Evolutionary conservation across 805 yeast species (phyloP), one percentile per base, ranked within the genome.

Genomic region (Candida sanyiensis): DNA sequence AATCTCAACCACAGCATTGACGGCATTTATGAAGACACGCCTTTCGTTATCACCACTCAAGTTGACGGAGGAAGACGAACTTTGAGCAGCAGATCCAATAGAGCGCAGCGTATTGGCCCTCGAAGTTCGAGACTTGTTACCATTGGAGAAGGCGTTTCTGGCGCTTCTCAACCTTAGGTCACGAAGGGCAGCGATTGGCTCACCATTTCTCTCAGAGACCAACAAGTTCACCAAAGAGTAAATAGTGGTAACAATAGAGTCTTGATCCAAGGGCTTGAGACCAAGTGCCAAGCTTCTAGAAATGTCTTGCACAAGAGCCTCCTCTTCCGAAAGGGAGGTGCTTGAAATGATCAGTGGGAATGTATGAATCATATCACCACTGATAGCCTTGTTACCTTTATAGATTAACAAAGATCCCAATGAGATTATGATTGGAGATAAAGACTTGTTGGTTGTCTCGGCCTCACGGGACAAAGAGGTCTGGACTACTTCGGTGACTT

Each of bases 201-300:
- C 56, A 37, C 59, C 70, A 47, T 63, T 72, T 43, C 62, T 73
- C 12, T 72, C 79, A 38, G 69, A 73, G 37, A 80, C 73, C 23
- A 90, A 62, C 43, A 83, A 58, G 56, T 93, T 93, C 15, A 84
- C 77, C 46, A 90, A 68, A 0, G 94, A 79, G 61, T 93, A 93
- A 37, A 93, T 77, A 1, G 90, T 74, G 7, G 95, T 80, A 7
- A 88, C 84, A 17, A 83, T 79, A 1, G 85, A 76, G 54, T 88
- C 96, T 53, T 87, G 90, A 15, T 88, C 75, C 38, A 83, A 65
- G 7, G 76, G 73, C 40, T 72, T 74, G 48, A 85, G 66, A 3
- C 89, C 87, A 35, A 72, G 58, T 1, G 89, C 83, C 27, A 88
- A 73, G 26, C 75, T 63, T 38, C 62, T 59, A 1, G 93, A 72